Evolutionary conservation across 2,329 filamentous ascomycete species (phyloP), one percentile per base, ranked within the genome.

Genomic region (Fusarium poae): DNA sequence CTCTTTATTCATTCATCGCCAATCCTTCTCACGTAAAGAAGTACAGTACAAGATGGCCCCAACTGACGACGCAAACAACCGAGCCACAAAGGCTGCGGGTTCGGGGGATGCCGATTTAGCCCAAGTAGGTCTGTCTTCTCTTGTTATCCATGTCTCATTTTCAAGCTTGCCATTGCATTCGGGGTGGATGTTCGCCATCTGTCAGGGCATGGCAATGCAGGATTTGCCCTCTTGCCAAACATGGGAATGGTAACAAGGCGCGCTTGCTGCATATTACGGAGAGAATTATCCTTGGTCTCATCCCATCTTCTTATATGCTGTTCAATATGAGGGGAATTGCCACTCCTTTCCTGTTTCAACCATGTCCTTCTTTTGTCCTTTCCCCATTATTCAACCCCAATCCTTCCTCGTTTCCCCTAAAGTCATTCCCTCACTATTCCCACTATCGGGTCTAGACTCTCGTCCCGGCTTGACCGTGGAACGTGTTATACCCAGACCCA

Each of bases 71-170:
- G 51, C 61, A 39, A 58, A 65, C 45, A 53, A 58, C 52, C 66
- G 54, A 59, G 46, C 66, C 52, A 53, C 61, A 40, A 50, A 69
- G 57, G 57, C 57, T 42, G 20, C 34, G 35, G 62, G 58, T 30
- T 59, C 57, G 54, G 70, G 67, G 67, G 72, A 72, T 52, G 65
- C 70, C 58, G 72, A 74, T 67, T 64, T 74, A 32, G 72, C 72
- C 39, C 72, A 74, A 59, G 72, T 74, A 39, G 67, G 71, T 71
- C 37, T 20, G 71, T 71, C 37, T 20, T 52, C 37, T 34, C 27
- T 46, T 20, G 15, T 43, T 25, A 27, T 39, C 54, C 34, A 30
- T 46, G 49, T 58, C 51, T 20, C 39, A 23, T 20, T 44, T 23
- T 37, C 46, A n/a, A n/a, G 20, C 35, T 50, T 50, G 21, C 32